Evolutionary conservation across 2,329 filamentous ascomycete species (phyloP), one percentile per base, ranked within the genome.

Genomic region (Aspergillus jensenii): DNA sequence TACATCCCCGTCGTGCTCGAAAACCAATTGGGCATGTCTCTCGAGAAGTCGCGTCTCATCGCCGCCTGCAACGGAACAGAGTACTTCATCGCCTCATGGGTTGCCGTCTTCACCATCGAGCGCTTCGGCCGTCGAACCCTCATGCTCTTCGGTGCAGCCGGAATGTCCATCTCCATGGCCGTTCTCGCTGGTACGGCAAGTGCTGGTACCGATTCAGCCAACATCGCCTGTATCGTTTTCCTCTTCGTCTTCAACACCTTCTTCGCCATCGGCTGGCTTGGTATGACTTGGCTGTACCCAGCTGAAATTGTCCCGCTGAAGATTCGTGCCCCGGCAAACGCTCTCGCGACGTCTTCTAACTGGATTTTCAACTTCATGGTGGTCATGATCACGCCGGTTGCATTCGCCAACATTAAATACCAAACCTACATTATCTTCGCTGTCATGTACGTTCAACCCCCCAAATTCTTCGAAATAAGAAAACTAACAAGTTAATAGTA

Each of bases 191-290:
- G 71, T 37, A 65, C 67, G 3, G 67, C 70, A 31, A 68, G 58
- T 25, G 63, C 71, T 2, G 59, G 59, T 19, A 65, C 59, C 39
- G 45, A 61, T 46, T 47, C 55, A 7, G 64, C 69, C 15, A 66
- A 68, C 58, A 63, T 71, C n/a, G 67, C 63, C 3, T 67, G 68
- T 21, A 63, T 65, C 0, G 71, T 72, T 2, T 74, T 74, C 62
- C 62, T 89, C 14, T 89, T 89, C 70, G 82, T 85, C 3, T 89
- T 88, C 73, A 88, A 88, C 62, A 86, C 85, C 1, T 87, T 85
- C 60, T 89, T 88, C 60, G 87, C 85, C 21, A 83, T 86, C 0
- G 87, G 83, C 0, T 87, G 84, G 84, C 70, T 87, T 5, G 84
- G 84, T 14, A 80, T 87, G 56, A 85, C 85, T 1, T 89, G 84